These are phyloP conservation scores for Capillidium heterosporum DNA, from an alignment of 371 early-diverging fungal genomes.

Conservation along the genomic window DNA sequence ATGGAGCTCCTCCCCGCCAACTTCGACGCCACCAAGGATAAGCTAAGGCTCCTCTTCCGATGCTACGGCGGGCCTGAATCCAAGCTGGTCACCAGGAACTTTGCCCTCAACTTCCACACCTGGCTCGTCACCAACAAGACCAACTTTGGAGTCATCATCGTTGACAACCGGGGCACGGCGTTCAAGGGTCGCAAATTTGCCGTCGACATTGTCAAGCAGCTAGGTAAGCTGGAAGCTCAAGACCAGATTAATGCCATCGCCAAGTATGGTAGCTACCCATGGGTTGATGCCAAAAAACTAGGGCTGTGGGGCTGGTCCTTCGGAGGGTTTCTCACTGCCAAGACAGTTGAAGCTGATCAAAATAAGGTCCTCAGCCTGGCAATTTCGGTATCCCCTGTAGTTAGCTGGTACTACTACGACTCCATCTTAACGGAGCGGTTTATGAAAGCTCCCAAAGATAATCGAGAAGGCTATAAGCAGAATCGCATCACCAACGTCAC, in stretches of 20 bases:
- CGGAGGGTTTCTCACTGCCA: slow-evolving; percentile 80
- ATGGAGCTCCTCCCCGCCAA: neutral
- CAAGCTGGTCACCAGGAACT: slow-evolving; percentile 56
- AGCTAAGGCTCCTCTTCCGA: neutral
- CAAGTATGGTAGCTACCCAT: slow-evolving; percentile 39
- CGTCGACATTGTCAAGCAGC: slow-evolving; percentile 45
- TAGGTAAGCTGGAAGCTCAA: slow-evolving; percentile 64
- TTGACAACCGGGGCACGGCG: slow-evolving; percentile 20
- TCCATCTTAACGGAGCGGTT: slow-evolving; percentile 93
- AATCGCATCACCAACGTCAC: slow-evolving; percentile 65
- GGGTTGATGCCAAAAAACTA: slow-evolving; percentile 57
- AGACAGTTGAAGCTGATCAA: slow-evolving; percentile 65
- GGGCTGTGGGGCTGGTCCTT: slow-evolving; percentile 95
- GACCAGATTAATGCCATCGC: slow-evolving; percentile 73
- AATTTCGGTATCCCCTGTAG: slow-evolving; percentile 93
- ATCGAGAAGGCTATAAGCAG: slow-evolving; percentile 52
- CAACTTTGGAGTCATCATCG: slow-evolving; percentile 20
- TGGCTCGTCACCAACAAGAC: neutral
- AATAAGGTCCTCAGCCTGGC: slow-evolving; percentile 63
- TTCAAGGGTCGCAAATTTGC: slow-evolving; percentile 69
- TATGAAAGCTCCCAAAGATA: slow-evolving; percentile 71
- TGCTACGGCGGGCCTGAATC: slow-evolving; percentile 87
- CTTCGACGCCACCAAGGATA: neutral
- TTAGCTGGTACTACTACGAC: slow-evolving; percentile 78
- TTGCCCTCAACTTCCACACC: slow-evolving; percentile 23